These are phyloP conservation scores for Collybiopsis luxurians DNA, from an alignment of 768 basidiomycete species.

Conservation along the genomic window DNA sequence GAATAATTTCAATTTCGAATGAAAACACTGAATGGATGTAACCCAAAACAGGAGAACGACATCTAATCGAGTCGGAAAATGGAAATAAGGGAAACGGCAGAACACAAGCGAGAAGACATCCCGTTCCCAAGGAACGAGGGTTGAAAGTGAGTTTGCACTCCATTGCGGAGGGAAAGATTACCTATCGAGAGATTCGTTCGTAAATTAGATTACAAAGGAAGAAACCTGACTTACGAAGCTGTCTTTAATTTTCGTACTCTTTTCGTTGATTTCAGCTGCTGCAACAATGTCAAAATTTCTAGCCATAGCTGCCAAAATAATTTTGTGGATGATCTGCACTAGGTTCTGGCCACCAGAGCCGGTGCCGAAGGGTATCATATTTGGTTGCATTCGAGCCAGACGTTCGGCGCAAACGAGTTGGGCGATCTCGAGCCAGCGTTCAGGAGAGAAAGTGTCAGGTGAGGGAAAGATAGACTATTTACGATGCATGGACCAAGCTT, in stretches of 20 bases:
- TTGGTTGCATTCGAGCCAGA: slow-evolving; percentile 57
- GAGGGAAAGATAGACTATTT: slow-evolving; percentile 68
- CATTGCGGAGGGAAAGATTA: not conserved
- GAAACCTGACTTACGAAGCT: slow-evolving; percentile 81
- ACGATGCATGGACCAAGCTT: slow-evolving; percentile 87
- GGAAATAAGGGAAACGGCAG: too few species aligned
- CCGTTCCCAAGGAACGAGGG: not conserved
- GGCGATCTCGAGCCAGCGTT: slow-evolving; percentile 66
- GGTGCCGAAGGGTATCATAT: slow-evolving; percentile 79
- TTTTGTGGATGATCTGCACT: slow-evolving; percentile 65
- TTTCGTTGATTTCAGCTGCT: slow-evolving; percentile 69
- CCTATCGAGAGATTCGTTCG: too few species aligned
- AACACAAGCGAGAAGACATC: too few species aligned
- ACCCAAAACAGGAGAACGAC: too few species aligned
- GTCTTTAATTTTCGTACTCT: too few species aligned
- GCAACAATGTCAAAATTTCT: slow-evolving; percentile 70
- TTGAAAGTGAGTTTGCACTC: not conserved
- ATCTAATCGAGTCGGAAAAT: too few species aligned
- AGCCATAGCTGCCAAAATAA: slow-evolving; percentile 54
- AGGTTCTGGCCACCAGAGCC: slow-evolving; percentile 76
- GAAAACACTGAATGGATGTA: too few species aligned
- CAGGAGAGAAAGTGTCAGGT: slow-evolving; percentile 76
- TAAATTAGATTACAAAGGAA: too few species aligned
- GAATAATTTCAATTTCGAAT: too few species aligned
- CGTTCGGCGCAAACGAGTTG: slow-evolving; percentile 37